These are phyloP conservation scores for Quercus parvula DNA, from an alignment of 306 rosid genomes.

Conservation along the genomic window DNA sequence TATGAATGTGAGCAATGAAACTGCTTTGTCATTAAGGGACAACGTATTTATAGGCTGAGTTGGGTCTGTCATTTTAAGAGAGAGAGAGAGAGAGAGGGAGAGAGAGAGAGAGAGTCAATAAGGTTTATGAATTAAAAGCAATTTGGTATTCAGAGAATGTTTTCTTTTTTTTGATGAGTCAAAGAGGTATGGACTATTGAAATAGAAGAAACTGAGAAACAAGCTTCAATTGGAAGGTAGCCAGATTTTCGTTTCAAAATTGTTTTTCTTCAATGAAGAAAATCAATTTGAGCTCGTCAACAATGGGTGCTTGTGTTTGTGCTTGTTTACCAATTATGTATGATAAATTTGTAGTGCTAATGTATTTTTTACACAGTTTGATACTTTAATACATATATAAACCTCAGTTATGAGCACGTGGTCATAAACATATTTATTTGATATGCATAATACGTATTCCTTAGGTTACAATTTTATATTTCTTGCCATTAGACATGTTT, in stretches of 20 bases:
- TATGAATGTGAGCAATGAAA: slow-evolving; percentile 29
- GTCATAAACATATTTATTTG: no score
- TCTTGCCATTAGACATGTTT: no score
- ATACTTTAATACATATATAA: background rate
- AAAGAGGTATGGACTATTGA: slow-evolving; percentile 12
- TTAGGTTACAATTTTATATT: no score
- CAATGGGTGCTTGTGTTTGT: slow-evolving; percentile 32
- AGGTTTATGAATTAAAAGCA: slow-evolving; percentile 13
- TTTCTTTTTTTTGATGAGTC: background rate
- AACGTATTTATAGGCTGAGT: slow-evolving; percentile 29
- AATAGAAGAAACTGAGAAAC: slow-evolving; percentile 23
- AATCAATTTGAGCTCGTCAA: slow-evolving; percentile 13
- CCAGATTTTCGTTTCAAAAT: slow-evolving; percentile 18
- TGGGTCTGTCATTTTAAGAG: background rate
- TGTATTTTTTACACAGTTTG: background rate
- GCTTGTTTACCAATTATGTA: slow-evolving; percentile 45
- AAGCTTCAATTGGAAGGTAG: slow-evolving; percentile 29
- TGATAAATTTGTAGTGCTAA: background rate
- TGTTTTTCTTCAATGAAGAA: background rate
- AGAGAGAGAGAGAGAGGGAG: slow-evolving; percentile 8
- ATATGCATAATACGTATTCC: no score
- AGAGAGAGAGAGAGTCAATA: background rate
- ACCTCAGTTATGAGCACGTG: no score
- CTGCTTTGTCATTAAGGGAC: background rate
- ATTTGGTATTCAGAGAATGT: slow-evolving; percentile 9